These are phyloP conservation scores for Bruguiera hainesii DNA, from an alignment of 441 rosid species.

Conservation along the genomic window DNA sequence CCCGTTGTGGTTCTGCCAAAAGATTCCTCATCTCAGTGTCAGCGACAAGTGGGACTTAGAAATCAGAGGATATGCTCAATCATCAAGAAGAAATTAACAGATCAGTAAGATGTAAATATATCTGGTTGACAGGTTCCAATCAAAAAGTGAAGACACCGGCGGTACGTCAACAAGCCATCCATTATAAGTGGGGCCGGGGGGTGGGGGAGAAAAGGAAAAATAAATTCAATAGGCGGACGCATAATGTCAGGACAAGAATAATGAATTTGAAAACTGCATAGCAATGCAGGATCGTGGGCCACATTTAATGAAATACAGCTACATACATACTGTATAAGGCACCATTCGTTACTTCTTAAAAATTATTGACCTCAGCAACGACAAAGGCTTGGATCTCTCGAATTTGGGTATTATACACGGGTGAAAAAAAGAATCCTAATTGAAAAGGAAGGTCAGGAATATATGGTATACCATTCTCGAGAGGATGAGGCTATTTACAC, in stretches of 20 bases:
- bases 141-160: not conserved
- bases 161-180: no score
- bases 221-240: not conserved
- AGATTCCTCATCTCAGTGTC: not conserved
- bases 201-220: no score
- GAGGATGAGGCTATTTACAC: no score
- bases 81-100: not conserved
- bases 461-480: slow-evolving; percentile 26
- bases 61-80: not conserved
- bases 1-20: slow-evolving; percentile 1
- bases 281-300: slow-evolving; percentile 9
- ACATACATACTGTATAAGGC: no score
- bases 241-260: slow-evolving; percentile 20
- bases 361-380: no score
- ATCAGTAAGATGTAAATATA: not conserved
- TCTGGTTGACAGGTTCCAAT: slow-evolving; percentile 14
- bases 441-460: no score
- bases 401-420: no score
- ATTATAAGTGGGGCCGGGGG: no score
- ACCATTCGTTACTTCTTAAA: slow-evolving; percentile 13
- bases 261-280: slow-evolving; percentile 17
- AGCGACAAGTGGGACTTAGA: not conserved
- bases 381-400: not conserved
- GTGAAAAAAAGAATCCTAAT: no score
- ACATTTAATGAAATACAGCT: slow-evolving; percentile 8